Percentiles rank a stretch among this genome's conserved stretches.
phyloP scores from a whole-genome alignment of 306 rosid genomes.

The Inga oerstediana region DNA sequence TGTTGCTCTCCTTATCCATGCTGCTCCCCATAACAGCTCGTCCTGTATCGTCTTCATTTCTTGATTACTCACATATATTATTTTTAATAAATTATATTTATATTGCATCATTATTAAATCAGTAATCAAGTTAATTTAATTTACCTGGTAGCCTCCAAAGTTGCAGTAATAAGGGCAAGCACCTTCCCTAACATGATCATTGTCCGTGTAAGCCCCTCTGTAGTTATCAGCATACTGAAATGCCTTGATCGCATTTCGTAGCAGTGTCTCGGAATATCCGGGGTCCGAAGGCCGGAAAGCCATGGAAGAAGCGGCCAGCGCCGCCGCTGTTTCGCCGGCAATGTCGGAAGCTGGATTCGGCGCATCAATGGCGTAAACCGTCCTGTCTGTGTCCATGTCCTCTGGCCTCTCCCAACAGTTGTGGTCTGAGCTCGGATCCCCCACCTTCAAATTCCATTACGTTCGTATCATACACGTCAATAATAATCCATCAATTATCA shows the following conservation, averaged over 20 bases:
- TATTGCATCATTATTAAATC: not conserved
- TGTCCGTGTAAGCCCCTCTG: constrained; percentile 93
- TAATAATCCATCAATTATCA: not conserved
- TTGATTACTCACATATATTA: not conserved
- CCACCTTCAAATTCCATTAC: constrained; percentile 53
- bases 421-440: constrained; percentile 82
- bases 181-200: constrained; percentile 56
- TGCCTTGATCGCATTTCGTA: constrained; percentile 66
- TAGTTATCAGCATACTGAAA: constrained; percentile 76
- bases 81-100: not conserved
- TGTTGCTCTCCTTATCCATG: constrained; percentile 94
- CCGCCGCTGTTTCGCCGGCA: constrained; percentile 88
- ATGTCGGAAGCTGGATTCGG: constrained; percentile 90
- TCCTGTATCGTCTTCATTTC: constrained; percentile 51
- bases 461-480: not conserved
- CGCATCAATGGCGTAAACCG: constrained; percentile 79
- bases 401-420: constrained; percentile 95
- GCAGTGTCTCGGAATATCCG: constrained; percentile 64
- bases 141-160: constrained; percentile 85
- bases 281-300: constrained; percentile 78
- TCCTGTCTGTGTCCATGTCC: constrained; percentile 89
- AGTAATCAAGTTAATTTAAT: too few relatives aligned
- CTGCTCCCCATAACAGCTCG: constrained; percentile 94
- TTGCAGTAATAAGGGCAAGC: constrained; percentile 94
- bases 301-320: constrained; percentile 79